Percentiles rank a stretch among this genome's conserved stretches.
Evolutionary conservation across 495 filamentous ascomycete genomes (phyloP).

Genomic region (Aspergillus steynii): DNA sequence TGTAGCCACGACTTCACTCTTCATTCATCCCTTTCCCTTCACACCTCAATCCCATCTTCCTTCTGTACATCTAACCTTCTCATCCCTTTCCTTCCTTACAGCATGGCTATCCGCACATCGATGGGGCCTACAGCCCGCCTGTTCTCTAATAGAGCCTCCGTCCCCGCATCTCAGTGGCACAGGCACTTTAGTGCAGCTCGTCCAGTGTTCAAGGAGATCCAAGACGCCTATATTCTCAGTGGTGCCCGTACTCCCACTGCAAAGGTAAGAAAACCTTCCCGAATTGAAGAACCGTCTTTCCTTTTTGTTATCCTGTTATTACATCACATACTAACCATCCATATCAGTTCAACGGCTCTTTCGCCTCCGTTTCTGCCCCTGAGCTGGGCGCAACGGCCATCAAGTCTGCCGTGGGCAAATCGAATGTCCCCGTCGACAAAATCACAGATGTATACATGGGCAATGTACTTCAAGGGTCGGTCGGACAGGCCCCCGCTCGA

Average conservation of each 20-base stretch:
- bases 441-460: slow-evolving; percentile 96
- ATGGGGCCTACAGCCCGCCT: neutral
- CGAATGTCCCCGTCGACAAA: slow-evolving; percentile 70
- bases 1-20: neutral
- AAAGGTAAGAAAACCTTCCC: slow-evolving; percentile 56
- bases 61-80: neutral
- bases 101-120: neutral
- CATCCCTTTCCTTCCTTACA: neutral
- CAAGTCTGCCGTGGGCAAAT: slow-evolving; percentile 82
- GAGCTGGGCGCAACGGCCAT: slow-evolving; percentile 85
- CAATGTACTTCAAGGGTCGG: slow-evolving; percentile 82
- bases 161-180: slow-evolving; percentile 49
- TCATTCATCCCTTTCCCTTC: neutral
- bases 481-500: slow-evolving; percentile 88
- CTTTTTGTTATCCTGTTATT: neutral
- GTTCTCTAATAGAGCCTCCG: slow-evolving; percentile 27
- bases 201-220: slow-evolving; percentile 63
- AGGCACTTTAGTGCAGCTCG: slow-evolving; percentile 69
- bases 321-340: neutral
- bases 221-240: slow-evolving; percentile 88
- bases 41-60: neutral
- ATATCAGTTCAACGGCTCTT: slow-evolving; percentile 86
- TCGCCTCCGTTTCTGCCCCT: slow-evolving; percentile 77
- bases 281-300: too few species aligned
- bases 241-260: slow-evolving; percentile 84